phyloP scores from a whole-genome alignment of 2,329 filamentous ascomycete species.

The Whalleya microplaca region DNA sequence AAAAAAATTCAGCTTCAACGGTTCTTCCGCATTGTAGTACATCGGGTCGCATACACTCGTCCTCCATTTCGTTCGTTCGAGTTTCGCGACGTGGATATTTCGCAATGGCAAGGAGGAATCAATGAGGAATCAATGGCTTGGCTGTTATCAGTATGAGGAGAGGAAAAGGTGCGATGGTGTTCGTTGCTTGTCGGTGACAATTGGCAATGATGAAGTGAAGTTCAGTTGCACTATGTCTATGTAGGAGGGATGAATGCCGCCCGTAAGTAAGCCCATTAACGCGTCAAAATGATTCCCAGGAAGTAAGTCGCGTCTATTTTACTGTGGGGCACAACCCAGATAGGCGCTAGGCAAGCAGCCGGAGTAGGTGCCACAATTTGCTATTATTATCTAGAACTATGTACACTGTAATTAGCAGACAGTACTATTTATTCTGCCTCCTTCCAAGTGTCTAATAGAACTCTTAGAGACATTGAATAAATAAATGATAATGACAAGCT shows the following conservation, averaged over 20 bases:
- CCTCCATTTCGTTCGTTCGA: slow-evolving; percentile 30
- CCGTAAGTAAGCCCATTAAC: neutral
- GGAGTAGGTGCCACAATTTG: too few species aligned
- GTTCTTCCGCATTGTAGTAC: neutral
- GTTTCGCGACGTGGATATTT: slow-evolving; percentile 8
- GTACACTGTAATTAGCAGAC: too few species aligned
- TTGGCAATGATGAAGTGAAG: neutral
- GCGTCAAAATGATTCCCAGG: neutral
- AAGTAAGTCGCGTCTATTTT: neutral
- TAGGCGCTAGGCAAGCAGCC: neutral
- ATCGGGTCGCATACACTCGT: slow-evolving; percentile 31
- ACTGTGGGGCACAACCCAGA: neutral
- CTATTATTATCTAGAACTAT: too few species aligned
- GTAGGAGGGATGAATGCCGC: neutral
- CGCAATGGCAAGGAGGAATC: neutral
- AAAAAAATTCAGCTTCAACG: slow-evolving; percentile 4
- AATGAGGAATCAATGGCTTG: neutral
- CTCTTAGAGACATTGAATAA: too few species aligned
- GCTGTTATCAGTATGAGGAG: neutral
- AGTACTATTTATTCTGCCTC: too few species aligned
- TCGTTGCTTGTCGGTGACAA: neutral
- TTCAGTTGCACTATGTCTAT: too few species aligned
- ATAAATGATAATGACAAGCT: too few species aligned
- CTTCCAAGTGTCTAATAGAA: too few species aligned
- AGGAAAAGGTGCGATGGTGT: neutral